These are phyloP conservation scores for Aspergillus sclerotialis DNA, from an alignment of 2,329 filamentous ascomycete genomes.

Conservation along the genomic window DNA sequence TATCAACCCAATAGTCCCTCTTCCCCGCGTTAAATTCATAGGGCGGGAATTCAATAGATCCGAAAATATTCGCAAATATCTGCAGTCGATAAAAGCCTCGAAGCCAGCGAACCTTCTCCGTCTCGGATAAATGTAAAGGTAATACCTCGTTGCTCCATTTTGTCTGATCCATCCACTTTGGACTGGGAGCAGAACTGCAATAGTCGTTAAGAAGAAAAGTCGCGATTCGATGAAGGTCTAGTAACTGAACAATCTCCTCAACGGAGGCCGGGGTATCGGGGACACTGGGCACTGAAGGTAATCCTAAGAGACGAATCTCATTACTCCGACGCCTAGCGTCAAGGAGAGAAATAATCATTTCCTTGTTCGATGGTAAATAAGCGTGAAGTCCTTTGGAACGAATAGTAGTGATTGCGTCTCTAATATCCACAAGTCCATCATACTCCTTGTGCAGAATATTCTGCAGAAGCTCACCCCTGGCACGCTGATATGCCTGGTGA, in stretches of 20 bases:
- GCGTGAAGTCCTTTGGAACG: conserved; percentile 10
- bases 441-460: conserved; percentile 5
- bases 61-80: conserved; percentile 10
- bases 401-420: conserved; percentile 13
- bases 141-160: conserved; percentile 3
- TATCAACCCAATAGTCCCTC: conserved; percentile 1
- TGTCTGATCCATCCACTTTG: neutral
- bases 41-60: neutral
- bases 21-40: neutral
- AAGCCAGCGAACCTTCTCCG: conserved; percentile 8
- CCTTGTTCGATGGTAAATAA: neutral
- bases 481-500: conserved; percentile 8
- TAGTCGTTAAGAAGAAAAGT: conserved; percentile 7
- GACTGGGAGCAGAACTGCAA: neutral
- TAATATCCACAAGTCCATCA: conserved; percentile 6
- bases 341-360: conserved; percentile 9
- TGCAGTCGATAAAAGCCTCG: conserved; percentile 14
- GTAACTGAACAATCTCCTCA: conserved; percentile 6
- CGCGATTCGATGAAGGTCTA: conserved; percentile 4
- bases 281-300: conserved; percentile 1
- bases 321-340: conserved; percentile 11
- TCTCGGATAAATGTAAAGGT: conserved; percentile 4
- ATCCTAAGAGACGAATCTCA: conserved; percentile 5
- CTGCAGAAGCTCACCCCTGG: conserved; percentile 3
- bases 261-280: conserved; percentile 1